phyloP scores from a whole-genome alignment of 2,329 filamentous ascomycete genomes.

The Daldinia eschscholtzii region DNA sequence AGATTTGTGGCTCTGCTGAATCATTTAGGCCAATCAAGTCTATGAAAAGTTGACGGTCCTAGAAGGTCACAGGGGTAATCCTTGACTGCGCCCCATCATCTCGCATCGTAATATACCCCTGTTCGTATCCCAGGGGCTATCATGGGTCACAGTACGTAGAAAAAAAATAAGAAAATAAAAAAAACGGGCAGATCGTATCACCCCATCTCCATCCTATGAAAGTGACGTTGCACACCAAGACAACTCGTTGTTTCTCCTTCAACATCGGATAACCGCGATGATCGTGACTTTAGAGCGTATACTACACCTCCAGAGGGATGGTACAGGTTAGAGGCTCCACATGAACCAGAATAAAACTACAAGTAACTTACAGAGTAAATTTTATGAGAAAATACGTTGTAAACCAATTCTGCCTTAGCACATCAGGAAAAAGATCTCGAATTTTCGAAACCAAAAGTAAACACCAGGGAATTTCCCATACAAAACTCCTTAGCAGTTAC shows the following conservation, averaged over 20 bases:
- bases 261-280: slow-evolving; percentile 2
- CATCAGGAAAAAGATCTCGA: no score
- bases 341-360: no score
- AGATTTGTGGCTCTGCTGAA: slow-evolving; percentile 43
- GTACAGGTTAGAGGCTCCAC: no score
- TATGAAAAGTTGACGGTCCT: neutral
- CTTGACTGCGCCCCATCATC: slow-evolving; percentile 41
- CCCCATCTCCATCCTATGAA: slow-evolving; percentile 33
- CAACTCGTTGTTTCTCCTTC: neutral
- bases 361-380: no score
- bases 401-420: no score
- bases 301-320: no score
- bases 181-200: slow-evolving; percentile 35
- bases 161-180: slow-evolving; percentile 10
- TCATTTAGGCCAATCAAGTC: slow-evolving; percentile 28
- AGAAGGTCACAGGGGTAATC: slow-evolving; percentile 19
- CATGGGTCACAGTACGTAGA: slow-evolving; percentile 21
- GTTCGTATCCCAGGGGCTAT: slow-evolving; percentile 41
- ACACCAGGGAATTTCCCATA: no score
- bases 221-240: slow-evolving; percentile 38
- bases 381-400: no score
- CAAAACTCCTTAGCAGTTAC: no score
- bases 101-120: slow-evolving; percentile 41
- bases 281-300: slow-evolving; percentile 27
- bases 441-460: no score